Evolutionary conservation across 371 early-diverging fungal species (phyloP), one percentile per base, ranked within the genome.

Genomic region (Zancudomyces culisetae): DNA sequence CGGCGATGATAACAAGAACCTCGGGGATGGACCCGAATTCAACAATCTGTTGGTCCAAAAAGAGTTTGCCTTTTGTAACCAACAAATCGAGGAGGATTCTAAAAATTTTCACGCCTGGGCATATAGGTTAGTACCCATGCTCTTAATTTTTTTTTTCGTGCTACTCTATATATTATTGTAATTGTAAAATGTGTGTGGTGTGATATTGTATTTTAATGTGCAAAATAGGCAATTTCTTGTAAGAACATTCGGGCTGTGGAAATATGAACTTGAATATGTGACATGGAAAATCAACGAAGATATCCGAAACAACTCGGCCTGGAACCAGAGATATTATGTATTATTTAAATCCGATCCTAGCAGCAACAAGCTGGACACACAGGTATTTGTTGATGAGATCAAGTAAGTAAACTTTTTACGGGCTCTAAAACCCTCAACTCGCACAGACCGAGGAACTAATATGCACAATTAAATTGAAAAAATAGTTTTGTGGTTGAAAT

Each of bases 41-140:
- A 92, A 94, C 55, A 64, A 86, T 8, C 75, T 75, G 1, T 84
- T 75, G 60, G 61, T 85, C 15, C 69, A 75, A 45, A 64, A 70
- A 30, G 93, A 90, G 79, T 70, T 85, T 29, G 63, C 62, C 2
- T 89, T 87, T 52, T 70, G 90, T 40, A 75, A 78, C 40, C 39
- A 51, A 2, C 71, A 85, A 20, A 58, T 96, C 26, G 77, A 71
- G 29, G 72, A 74, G 8, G 98, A 95, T 54, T 72, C 87, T n/a
- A 97, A 97, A 61, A 97, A 97, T 62, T 94, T 93, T 62, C 98
- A 97, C 66, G 90, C 88, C 1, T 97, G 98, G 98, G 72, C 84
- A 0, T 92, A 88, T 63, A 63, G 85, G 76, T 77, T 56, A 43
- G 29, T 61, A n/a, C 41, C 18, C 41, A n/a, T n/a, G n/a, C n/a